Evolutionary conservation across 2,329 filamentous ascomycete species (phyloP), one percentile per base, ranked within the genome.

Genomic region (Epichloe coenophiala): DNA sequence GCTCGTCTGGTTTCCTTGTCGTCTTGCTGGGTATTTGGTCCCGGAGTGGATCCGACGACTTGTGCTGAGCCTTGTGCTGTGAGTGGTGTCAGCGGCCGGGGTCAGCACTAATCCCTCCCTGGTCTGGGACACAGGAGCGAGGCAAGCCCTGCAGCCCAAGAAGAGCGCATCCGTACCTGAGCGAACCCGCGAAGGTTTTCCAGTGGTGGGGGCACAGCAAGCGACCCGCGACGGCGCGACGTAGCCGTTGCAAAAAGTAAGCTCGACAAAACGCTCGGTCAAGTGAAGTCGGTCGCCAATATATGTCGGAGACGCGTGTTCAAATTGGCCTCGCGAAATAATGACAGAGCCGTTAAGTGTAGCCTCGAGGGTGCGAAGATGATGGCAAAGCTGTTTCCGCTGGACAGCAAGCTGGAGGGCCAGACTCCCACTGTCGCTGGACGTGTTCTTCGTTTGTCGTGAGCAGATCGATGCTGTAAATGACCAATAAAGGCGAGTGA

Each of bases 91-190:
- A 50, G 48, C 51, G 35, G 48, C 51, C 27, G 42, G 48, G 47
- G 38, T 50, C 43, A 53, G 51, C 47, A 50, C 40, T 47, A 47
- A 43, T 50, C 44, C 50, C 47, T 50, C 44, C 50, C 47, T 49
- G 46, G 46, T 52, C 36, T 40, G 21, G 47, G 36, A 42, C n/a
- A 37, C 33, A 36, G 35, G 21, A 49, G 47, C 37, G 44, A 43
- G 23, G 51, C 13, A 43, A 47, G 42, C 45, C 47, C 44, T 50
- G 47, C 47, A 43, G 43, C 47, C 43, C 51, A 47, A 17, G 40
- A 50, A 17, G 40, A 50, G 44, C 33, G 27, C 38, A 37, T 31
- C 38, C 47, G 48, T 47, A 53, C 51, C 47, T 53, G 51, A 53
- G 21, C 23, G 45, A 50, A 23, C 40, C 40, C 45, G 35, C 36